phyloP scores from a whole-genome alignment of 805 yeast species.

The Blastobotrys americana region DNA sequence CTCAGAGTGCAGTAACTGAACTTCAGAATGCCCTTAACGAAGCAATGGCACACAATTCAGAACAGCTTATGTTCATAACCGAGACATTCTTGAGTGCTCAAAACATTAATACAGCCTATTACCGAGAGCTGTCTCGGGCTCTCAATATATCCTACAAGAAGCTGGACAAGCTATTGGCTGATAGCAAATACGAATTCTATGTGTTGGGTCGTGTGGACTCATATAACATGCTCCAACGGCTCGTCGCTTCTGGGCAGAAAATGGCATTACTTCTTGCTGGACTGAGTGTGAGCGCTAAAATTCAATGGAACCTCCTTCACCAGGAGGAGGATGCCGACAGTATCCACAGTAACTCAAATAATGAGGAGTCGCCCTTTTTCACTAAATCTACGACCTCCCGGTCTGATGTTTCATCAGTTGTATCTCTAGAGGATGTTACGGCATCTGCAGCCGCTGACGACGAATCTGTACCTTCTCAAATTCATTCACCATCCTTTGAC shows the following conservation, averaged over 20 bases:
- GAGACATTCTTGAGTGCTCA: conserved; percentile 46
- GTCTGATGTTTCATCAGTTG: conserved; percentile 5
- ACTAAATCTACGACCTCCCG: not conserved
- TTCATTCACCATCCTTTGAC: conserved; percentile 25
- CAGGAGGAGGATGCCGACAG: conserved; percentile 10
- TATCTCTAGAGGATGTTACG: conserved; percentile 3
- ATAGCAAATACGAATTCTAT: conserved; percentile 54
- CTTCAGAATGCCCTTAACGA: conserved; percentile 43
- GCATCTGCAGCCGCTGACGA: not conserved
- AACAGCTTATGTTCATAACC: conserved; percentile 40
- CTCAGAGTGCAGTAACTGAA: conserved; percentile 45
- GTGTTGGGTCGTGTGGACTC: conserved; percentile 50
- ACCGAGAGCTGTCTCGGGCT: conserved; percentile 29
- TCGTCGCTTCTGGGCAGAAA: conserved; percentile 47
- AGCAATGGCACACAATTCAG: conserved; percentile 46
- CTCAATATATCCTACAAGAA: conserved; percentile 37
- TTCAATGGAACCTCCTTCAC: conserved; percentile 51
- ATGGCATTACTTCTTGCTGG: conserved; percentile 59
- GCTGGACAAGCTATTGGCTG: conserved; percentile 42
- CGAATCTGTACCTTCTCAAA: not conserved
- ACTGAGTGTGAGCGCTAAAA: conserved; percentile 57
- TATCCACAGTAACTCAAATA: not conserved
- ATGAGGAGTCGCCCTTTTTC: not conserved
- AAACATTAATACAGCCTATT: conserved; percentile 31
- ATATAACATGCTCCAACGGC: conserved; percentile 37